Base-by-base conservation (phyloP, 352 stramenopile genomes). In the Globisporangium solare region DNA sequence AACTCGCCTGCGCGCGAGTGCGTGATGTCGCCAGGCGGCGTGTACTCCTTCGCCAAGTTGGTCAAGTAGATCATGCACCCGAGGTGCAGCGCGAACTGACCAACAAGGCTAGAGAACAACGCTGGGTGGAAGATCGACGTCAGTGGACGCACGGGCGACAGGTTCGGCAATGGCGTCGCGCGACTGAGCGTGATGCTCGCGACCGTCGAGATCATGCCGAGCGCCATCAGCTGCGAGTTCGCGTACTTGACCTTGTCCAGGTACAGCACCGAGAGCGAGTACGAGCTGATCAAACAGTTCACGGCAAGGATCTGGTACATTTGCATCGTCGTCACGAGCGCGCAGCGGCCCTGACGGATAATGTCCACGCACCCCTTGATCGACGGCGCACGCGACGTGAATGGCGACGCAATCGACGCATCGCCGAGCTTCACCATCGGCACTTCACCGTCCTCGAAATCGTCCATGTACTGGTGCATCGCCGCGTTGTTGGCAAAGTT, bases 261-360 rank as follows among this genome's bases (percentile, higher is more conserved):
- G 69, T 98, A 99, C 20, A 99, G 75, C 64, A 96, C 97, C 10
- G 93, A 99, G n/a, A 99, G 80, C 58, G 97, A 98, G 73, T 98
- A 98, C 51, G 97, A 98, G 70, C 90, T 98, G 51, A 98, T 97
- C 4, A 99, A 75, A 68, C 97, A 99, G 76, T 99, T 98, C 0
- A 99, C 85, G 20, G 95, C 96, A 48, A 99, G 73, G 62, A 99
- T 99, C 74, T 99, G 96, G 74, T 99, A 98, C 83, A 98, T 97
- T 77, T 99, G 97, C 67, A 99, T 95, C 47, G 98, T 99, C 17
- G 95, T 99, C 14, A 99, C 96, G n/a, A 99, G 78, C 31, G 98
- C 99, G 58, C 98, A 99, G 41, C 98, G 86, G 10, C 98, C 98
- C 63, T 99, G 97, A 35, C 97, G 92, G 58, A 99, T 89, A 47